A percentile compares a stretch with the other conserved stretches of the same genome.
Conservation (phyloP, 768 basidiomycete genomes). For the Lenzites betulinus region DNA sequence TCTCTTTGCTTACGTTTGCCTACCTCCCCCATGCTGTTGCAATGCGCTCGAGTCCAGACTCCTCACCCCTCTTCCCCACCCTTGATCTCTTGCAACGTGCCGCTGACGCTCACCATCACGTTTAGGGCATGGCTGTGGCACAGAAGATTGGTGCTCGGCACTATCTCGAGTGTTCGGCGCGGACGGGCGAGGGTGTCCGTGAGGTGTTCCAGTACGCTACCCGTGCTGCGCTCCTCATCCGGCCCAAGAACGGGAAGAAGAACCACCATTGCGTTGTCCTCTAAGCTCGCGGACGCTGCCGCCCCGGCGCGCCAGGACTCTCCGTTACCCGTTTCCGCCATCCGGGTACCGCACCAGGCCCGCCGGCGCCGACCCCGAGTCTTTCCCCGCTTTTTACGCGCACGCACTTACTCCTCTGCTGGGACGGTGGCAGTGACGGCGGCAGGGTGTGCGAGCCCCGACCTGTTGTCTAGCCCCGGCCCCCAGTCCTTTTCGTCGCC, state of each 20-base stretch:
- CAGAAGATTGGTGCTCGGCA: constrained; percentile 97
- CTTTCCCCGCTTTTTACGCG: background rate
- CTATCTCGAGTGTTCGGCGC: constrained; percentile 97
- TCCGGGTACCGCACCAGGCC: constrained; percentile 11
- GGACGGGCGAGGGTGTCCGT: constrained; percentile 93
- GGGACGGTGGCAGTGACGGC: background rate
- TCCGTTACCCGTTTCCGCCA: background rate
- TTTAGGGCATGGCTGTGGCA: constrained; percentile 88
- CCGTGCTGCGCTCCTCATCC: constrained; percentile 80
- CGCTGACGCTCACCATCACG: constrained; percentile 1
- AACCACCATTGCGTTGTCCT: constrained; percentile 43
- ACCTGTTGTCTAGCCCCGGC: background rate
- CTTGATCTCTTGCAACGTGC: background rate
- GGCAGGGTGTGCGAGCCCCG: background rate
- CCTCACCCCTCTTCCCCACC: background rate
- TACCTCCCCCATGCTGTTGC: constrained; percentile 9
- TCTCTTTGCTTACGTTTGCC: constrained; percentile 5
- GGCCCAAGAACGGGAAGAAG: constrained; percentile 48
- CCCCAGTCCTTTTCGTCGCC: constrained; percentile 1
- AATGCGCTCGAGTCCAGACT: constrained; percentile 1
- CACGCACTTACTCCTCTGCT: background rate
- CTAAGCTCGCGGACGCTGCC: constrained; percentile 30
- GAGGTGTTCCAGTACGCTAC: constrained; percentile 99
- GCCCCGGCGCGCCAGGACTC: background rate
- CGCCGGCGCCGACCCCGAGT: background rate